Percentiles rank a stretch among this genome's conserved stretches.
phyloP scores from a whole-genome alignment of 257 asterid species.

The Rehmannia glutinosa region DNA sequence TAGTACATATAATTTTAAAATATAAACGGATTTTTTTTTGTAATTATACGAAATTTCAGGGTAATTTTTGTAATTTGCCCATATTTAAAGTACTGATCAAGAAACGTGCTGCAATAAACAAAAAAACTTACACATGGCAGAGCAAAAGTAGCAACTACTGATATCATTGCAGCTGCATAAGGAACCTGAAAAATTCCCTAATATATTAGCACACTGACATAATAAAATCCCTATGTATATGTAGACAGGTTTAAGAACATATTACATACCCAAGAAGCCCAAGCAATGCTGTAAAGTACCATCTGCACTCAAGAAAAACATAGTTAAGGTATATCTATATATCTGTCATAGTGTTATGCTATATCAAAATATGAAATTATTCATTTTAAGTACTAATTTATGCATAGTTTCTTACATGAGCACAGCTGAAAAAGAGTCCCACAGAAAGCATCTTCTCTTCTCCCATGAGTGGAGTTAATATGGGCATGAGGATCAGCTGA shows the following conservation, averaged over 20 bases:
- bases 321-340: neutral
- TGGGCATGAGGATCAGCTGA: constrained; percentile 84
- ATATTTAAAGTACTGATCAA: no score
- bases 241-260: neutral
- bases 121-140: constrained; percentile 68
- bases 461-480: constrained; percentile 63
- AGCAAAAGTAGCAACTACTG: constrained; percentile 56
- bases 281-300: constrained; percentile 77
- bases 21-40: no score
- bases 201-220: neutral
- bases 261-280: constrained; percentile 81
- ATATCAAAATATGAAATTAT: neutral
- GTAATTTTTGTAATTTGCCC: no score
- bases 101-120: neutral
- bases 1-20: no score
- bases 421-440: constrained; percentile 64
- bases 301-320: constrained; percentile 46
- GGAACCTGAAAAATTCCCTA: constrained; percentile 52
- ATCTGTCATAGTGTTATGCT: neutral
- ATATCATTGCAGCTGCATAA: constrained; percentile 60
- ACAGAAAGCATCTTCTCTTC: constrained; percentile 76
- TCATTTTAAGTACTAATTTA: neutral
- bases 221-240: neutral
- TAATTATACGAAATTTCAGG: no score
- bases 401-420: constrained; percentile 41